phyloP scores from a whole-genome alignment of 23 red algal species.

The Gracilaria gracilis region DNA sequence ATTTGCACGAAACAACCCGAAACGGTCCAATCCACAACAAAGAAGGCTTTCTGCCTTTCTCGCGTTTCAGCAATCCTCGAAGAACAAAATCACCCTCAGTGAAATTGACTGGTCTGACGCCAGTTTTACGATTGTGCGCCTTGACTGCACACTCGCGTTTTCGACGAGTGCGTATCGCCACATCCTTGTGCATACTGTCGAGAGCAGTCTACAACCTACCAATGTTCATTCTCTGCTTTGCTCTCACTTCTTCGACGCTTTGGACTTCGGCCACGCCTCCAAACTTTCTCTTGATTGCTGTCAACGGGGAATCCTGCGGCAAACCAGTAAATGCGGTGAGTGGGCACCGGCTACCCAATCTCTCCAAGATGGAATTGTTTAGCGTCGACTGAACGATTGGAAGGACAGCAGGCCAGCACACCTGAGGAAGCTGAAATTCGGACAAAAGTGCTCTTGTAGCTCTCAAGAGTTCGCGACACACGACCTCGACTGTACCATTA shows the following conservation, averaged over 20 bases:
- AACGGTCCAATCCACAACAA: slow-evolving; percentile 25
- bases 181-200: slow-evolving; percentile 18
- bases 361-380: slow-evolving; percentile 14
- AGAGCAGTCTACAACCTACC: neutral
- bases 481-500: slow-evolving; percentile 57
- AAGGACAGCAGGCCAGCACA: slow-evolving; percentile 25
- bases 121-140: slow-evolving; percentile 31
- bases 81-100: slow-evolving; percentile 36
- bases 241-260: neutral
- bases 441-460: slow-evolving; percentile 25
- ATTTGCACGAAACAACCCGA: neutral
- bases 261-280: neutral
- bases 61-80: neutral
- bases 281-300: neutral
- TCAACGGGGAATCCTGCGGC: neutral
- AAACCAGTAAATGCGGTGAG: slow-evolving; percentile 1
- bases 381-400: slow-evolving; percentile 15
- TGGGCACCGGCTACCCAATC: slow-evolving; percentile 1
- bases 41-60: neutral
- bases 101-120: slow-evolving; percentile 1
- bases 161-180: neutral
- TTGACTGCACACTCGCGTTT: neutral
- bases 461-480: slow-evolving; percentile 13
- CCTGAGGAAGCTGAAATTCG: slow-evolving; percentile 24
- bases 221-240: neutral